Base-by-base conservation (phyloP, 1,284 basidiomycete genomes). In the Moesziomyces antarcticus region DNA sequence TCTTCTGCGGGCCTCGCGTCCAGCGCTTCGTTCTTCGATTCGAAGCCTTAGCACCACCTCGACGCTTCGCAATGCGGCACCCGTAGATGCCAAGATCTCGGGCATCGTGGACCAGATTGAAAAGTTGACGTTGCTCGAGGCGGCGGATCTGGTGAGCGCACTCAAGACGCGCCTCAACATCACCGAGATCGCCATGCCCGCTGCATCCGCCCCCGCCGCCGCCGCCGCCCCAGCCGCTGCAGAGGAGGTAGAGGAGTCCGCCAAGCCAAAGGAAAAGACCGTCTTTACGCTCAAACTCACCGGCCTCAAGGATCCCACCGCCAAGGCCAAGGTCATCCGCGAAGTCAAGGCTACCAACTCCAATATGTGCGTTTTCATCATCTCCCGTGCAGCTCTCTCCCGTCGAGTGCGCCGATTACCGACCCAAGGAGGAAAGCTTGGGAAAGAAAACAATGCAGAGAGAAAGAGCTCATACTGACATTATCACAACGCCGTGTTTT, bases 231-330 rank as follows among this genome's bases (percentile, higher is more conserved):
- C 44, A 5, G 70, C 86, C 2, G 84, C 85, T 18, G 56, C 69
- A 1, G 83, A 71, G 11, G 87, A 89, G 20, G 87, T 88, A 21
- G 87, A 87, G 13, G 87, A 88, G 5, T 77, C 93, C 89, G 94
- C 95, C 85, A 97, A 97, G 85, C 95, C 95, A 51, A 98, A 97
- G 87, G 97, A 99, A 87, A 99, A 99, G 90, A 97, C 95, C 9
- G 89, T 96, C 45, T 99, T 99, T 87, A 96, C 91, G 78, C 91
- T 98, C 82, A 96, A 91, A 48, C 68, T 84, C 30, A 70, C 63
- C 24, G 81, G 80, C 16, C 59, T 84, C 16, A 77, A 79, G 52
- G 75, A 81, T n/a, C 68, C 82, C n/a, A 73, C 70, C 13, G 82
- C 82, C 21, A 84, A 99, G 86, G 93, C 97, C 44, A 99, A 99